phyloP scores from a whole-genome alignment of 163 green algal species.

The Picocystis sp. region DNA sequence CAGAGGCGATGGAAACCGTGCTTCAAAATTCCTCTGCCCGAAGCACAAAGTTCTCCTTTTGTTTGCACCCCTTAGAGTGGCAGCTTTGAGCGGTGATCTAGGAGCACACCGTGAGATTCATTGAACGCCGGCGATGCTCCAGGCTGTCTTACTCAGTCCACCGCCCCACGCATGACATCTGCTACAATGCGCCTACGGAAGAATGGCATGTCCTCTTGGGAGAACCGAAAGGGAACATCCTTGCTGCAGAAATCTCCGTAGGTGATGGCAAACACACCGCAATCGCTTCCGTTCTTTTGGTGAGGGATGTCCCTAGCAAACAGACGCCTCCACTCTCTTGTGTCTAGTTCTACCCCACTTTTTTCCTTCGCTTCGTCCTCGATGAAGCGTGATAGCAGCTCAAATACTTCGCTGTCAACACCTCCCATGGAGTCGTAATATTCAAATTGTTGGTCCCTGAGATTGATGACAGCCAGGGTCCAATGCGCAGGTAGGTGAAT shows the following conservation, averaged over 20 bases:
- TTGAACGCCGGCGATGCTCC: no score
- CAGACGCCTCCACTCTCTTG: slow-evolving; percentile 2
- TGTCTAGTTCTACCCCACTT: slow-evolving; percentile 1
- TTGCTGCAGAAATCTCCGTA: slow-evolving; percentile 30
- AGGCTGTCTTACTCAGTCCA: no score
- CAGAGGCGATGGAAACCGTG: no score
- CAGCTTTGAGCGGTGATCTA: no score
- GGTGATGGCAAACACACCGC: slow-evolving; percentile 65
- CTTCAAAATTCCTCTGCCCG: no score
- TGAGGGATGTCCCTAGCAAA: no score
- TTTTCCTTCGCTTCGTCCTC: slow-evolving; percentile 41
- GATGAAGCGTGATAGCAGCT: slow-evolving; percentile 43
- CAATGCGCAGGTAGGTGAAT: slow-evolving; percentile 57
- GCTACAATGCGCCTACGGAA: not conserved
- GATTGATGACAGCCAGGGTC: slow-evolving; percentile 54
- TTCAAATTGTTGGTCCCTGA: slow-evolving; percentile 31
- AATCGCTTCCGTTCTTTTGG: slow-evolving; percentile 63
- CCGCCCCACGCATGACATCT: not conserved
- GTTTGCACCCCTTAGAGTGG: no score
- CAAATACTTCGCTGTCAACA: slow-evolving; percentile 25
- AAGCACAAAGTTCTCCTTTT: not conserved
- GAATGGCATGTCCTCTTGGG: not conserved
- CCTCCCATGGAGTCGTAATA: slow-evolving; percentile 62
- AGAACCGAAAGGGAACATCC: not conserved
- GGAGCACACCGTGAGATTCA: no score